Base-by-base conservation (phyloP, 148 eudicot species). In the Heliosperma pusillum region DNA sequence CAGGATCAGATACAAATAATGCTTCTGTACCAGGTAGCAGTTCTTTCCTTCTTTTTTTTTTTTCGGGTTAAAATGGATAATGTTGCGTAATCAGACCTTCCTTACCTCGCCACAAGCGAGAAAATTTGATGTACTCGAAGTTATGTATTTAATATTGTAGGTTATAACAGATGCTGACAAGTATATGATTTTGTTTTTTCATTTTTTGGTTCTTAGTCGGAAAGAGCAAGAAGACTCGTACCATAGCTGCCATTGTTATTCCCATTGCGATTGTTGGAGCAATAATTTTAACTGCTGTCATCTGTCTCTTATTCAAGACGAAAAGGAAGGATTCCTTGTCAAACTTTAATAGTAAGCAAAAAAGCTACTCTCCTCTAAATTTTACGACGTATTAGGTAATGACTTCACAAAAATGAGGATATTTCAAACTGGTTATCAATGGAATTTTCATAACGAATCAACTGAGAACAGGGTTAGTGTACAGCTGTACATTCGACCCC, bases 271-370 rank as follows among this genome's bases (percentile, higher is more conserved):
- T 40, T 30, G 57, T 3, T 55, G 11, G 59, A 69, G 50, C 57
- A 66, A 4, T 63, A 47, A 8, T 75, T 8, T 19, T 70, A 26
- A 29, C 21, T 47, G 78, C 70, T 9, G 5, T 25, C n/a, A n/a
- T 62, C 26, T 80, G 66, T 66, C 57, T 75, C 16, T 19, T 55
- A n/a, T 5, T 67, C 3, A 52, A 50, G 50, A 74, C 26, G 67
- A 80, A 64, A 21, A 80, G 44, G 75, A 63, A 42, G 45, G 68
- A 44, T 17, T 63, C 69, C 17, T 33, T 53, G 53, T 17, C 22
- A 44, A 80, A 44, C 7, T 70, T 80, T 24, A 64, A n/a, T 29
- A 64, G 82, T 80, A 80, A 75, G 74, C 21, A 15, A 0, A 7
- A 40, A 1, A 12, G 17, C 25, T 19, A 2, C n/a, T 20, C 17